Evolutionary conservation across 345 rosid genomes (phyloP).

Genomic region (Capsella bursapastoris): DNA sequence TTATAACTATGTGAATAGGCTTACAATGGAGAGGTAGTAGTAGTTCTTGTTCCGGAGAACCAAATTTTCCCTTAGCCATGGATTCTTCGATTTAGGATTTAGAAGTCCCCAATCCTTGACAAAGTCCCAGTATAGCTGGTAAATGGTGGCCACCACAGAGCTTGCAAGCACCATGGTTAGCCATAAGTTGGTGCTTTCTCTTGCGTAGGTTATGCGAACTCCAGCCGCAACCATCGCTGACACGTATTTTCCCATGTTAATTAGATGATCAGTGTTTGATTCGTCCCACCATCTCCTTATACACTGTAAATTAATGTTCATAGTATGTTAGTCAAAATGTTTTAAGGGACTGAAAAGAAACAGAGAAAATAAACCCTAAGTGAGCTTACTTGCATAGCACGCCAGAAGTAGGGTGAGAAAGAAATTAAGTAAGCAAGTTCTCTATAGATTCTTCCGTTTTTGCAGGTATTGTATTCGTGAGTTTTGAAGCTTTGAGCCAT

Average conservation of each 20-base stretch:
- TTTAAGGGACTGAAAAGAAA: not conserved
- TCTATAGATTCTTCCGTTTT: slow-evolving; percentile 63
- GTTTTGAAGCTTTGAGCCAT: slow-evolving; percentile 73
- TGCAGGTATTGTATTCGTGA: slow-evolving; percentile 69
- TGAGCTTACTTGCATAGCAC: slow-evolving; percentile 86
- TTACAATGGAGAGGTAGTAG: slow-evolving; percentile 82
- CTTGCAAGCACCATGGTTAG: slow-evolving; percentile 62
- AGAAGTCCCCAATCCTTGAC: slow-evolving; percentile 93
- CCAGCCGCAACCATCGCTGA: slow-evolving; percentile 98
- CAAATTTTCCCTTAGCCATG: slow-evolving; percentile 84
- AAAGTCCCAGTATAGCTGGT: slow-evolving; percentile 97
- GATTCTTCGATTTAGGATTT: slow-evolving; percentile 69
- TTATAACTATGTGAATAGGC: slow-evolving; percentile 31
- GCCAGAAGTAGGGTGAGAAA: slow-evolving; percentile 91
- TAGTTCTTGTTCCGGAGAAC: slow-evolving; percentile 72
- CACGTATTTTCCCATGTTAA: slow-evolving; percentile 95
- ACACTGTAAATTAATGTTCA: slow-evolving; percentile 52
- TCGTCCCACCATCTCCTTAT: slow-evolving; percentile 95
- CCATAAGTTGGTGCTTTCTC: slow-evolving; percentile 57
- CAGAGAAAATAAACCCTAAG: not conserved
- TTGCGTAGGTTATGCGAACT: slow-evolving; percentile 74
- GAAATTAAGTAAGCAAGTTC: slow-evolving; percentile 84
- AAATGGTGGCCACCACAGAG: slow-evolving; percentile 69
- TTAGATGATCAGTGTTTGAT: slow-evolving; percentile 62
- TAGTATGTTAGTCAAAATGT: not conserved